Conservation (phyloP, 441 rosid species). For the Populus hybrid region DNA sequence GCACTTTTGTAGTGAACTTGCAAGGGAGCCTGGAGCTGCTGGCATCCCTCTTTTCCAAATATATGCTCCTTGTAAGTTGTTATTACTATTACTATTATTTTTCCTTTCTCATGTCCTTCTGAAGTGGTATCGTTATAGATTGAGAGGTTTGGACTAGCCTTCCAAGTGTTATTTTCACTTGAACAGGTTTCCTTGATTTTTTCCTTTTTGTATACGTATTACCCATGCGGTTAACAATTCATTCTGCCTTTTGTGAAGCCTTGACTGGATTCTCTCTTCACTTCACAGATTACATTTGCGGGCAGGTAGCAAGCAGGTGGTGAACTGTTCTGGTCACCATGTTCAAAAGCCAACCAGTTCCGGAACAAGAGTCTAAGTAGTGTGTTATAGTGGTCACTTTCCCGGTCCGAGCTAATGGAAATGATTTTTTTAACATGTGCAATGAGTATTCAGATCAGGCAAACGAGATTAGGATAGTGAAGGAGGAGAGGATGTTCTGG, state of each 20-base stretch:
- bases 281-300: not conserved
- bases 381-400: not conserved
- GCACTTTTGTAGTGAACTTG: not conserved
- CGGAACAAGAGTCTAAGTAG: too few species aligned
- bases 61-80: not conserved
- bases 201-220: not conserved
- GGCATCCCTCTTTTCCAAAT: not conserved
- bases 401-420: not conserved
- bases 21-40: not conserved
- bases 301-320: not conserved
- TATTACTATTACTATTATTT: not conserved
- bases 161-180: not conserved
- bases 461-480: not conserved
- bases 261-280: not conserved
- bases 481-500: not conserved
- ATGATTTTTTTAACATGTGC: not conserved
- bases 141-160: not conserved
- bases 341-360: not conserved
- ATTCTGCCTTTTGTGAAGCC: not conserved
- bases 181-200: not conserved
- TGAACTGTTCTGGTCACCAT: not conserved
- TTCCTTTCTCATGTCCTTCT: too few species aligned
- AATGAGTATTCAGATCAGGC: not conserved
- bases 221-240: not conserved
- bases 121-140: too few species aligned